A percentile compares a stretch with the other conserved stretches of the same genome.
Evolutionary conservation across 2,329 filamentous ascomycete genomes (phyloP).

Genomic region (Beauveria bassiana): DNA sequence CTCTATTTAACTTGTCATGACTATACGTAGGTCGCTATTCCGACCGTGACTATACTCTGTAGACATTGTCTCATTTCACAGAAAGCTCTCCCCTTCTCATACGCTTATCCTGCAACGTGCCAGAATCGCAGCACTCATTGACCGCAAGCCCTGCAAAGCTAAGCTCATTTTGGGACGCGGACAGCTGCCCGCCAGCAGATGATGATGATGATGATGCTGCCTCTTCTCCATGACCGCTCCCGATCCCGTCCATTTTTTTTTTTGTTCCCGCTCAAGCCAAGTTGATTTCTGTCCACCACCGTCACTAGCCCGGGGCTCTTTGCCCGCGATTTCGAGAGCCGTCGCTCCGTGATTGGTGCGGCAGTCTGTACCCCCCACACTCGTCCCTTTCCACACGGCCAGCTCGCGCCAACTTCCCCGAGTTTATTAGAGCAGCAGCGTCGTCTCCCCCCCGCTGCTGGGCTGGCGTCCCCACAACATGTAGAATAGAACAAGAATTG

Average conservation of each 20-base stretch:
- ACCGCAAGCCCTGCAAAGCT: neutral
- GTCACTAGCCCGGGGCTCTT: too few species aligned
- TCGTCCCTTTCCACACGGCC: neutral
- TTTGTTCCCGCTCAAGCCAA: neutral
- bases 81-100: neutral
- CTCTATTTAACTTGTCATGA: too few species aligned
- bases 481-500: neutral
- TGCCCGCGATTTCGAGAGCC: neutral
- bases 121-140: too few species aligned
- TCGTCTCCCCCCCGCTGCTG: neutral
- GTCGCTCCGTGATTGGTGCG: constrained; percentile 8
- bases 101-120: neutral
- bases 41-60: too few species aligned
- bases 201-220: too few species aligned
- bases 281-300: too few species aligned
- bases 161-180: neutral
- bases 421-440: neutral
- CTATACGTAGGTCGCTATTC: too few species aligned
- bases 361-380: constrained; percentile 4
- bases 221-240: too few species aligned
- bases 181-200: neutral
- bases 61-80: too few species aligned
- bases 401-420: neutral
- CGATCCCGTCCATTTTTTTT: neutral
- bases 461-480: neutral